These are phyloP conservation scores for Blastocystis sp. DNA, from an alignment of 352 stramenopile species.

Conservation along the genomic window DNA sequence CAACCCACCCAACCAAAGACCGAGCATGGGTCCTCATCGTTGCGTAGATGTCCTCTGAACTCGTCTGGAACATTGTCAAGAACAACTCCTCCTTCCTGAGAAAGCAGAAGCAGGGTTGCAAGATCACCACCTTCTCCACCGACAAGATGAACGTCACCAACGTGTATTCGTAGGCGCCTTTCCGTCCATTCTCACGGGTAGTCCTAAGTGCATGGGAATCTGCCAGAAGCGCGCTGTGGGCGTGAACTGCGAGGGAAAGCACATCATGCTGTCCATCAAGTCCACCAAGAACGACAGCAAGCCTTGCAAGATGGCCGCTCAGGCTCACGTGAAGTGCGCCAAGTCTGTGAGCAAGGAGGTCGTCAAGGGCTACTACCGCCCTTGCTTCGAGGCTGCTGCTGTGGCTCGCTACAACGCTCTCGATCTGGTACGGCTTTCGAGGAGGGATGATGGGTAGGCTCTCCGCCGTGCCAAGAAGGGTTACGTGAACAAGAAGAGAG, in stretches of 20 bases:
- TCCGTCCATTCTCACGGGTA: neutral
- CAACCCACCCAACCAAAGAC: too few species aligned
- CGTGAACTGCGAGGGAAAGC: slow-evolving; percentile 40
- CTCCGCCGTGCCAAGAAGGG: slow-evolving; percentile 21
- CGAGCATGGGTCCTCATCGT: neutral
- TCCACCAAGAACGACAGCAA: slow-evolving; percentile 48
- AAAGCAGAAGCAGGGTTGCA: slow-evolving; percentile 57
- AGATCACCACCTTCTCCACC: slow-evolving; percentile 62
- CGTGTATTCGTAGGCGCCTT: slow-evolving; percentile 23
- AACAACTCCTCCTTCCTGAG: slow-evolving; percentile 53
- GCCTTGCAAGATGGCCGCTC: slow-evolving; percentile 41
- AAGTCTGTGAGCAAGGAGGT: slow-evolving; percentile 13
- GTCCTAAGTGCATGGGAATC: slow-evolving; percentile 56
- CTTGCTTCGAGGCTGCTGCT: slow-evolving; percentile 44
- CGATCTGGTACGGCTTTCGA: neutral
- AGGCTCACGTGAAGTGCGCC: slow-evolving; percentile 20
- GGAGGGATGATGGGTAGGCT: neutral
- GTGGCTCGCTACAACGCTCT: slow-evolving; percentile 55
- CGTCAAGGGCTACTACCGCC: neutral
- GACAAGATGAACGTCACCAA: slow-evolving; percentile 45
- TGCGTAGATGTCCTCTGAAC: slow-evolving; percentile 64
- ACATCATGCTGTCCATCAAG: slow-evolving; percentile 42
- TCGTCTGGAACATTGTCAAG: slow-evolving; percentile 65
- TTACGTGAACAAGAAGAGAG: neutral
- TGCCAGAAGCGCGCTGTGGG: slow-evolving; percentile 47